Evolutionary conservation across 2,329 filamentous ascomycete genomes (phyloP), one percentile per base, ranked within the genome.

Genomic region (Fusarium napiforme): DNA sequence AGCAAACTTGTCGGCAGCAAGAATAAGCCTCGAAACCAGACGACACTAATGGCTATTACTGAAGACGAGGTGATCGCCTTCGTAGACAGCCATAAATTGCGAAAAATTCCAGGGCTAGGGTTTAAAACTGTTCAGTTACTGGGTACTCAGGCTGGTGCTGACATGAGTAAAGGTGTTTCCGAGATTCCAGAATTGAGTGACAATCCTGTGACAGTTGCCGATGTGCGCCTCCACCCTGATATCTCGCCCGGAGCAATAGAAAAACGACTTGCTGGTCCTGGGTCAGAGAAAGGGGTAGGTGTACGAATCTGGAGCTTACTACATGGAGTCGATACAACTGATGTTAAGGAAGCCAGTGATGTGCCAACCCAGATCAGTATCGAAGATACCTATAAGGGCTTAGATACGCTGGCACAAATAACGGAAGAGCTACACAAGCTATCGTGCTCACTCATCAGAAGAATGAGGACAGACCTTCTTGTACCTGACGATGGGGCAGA

Each of bases 361-460:
- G 82, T 97, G 4, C 96, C 96, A 0, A 91, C 90, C 3, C 95
- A 98, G 81, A 97, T 98, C 79, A 96, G 94, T 81, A 96, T 98
- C 72, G 96, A 98, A 79, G 95, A 98, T 82, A 96, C 94, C 21
- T 98, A 97, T 52, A 87, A 89, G 30, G 90, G 91, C 21, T 84
- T 97, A 3, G 89, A 92, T 74, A 90, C 87, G 0, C 79, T 92
- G 58, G 81, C 89, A 2, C 87, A 91, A 66, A 90, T 97, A 36
- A 83, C 85, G 46, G 89, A 88, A 71, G 92, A 97, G 81, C 84
- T 98, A 45, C 82, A 84, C n/a, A 87, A 89, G 67, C 84, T 98
- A 5, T 87, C 92, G 1, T 85, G 84, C 18, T 94, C 93, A 73
- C 85, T 98, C 15, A 81, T 98, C 18, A 89, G 89, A 37, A 89